Evolutionary conservation across 495 filamentous ascomycete genomes (phyloP), one percentile per base, ranked within the genome.

Genomic region (Lasiosphaeriaceae sp.): DNA sequence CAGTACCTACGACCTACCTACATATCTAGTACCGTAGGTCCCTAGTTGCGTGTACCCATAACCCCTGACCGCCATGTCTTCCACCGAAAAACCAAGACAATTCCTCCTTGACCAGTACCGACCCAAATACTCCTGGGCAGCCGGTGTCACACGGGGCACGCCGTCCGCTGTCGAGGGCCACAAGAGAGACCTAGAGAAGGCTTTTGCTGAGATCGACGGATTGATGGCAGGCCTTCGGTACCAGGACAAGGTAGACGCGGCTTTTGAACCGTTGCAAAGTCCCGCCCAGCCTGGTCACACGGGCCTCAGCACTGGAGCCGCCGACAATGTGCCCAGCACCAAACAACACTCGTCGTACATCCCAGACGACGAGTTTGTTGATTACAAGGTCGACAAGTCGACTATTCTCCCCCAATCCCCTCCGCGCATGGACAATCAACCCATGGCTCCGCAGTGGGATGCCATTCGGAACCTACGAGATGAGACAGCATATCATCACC

Each of bases 371-470:
- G 39, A 43, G 9, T 16, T 43, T 11, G 9, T n/a, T 9, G 21
- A 48, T 5, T 31, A 9, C 26, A 31, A 9, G 26, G 9, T 31
- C 4, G 26, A 31, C 26, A 3, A 3, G 21, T 26, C 12, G 11
- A n/a, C 44, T 19, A 26, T 20, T 12, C 2, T n/a, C 1, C 46
- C 46, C 1, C 19, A 24, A 20, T 20, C 46, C 12, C 5, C 22
- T 12, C 12, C 46, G 12, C 5, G 19, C 19, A 24, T 35, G 23
- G 48, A 35, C 8, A 16, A 51, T 29, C 26, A 37, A 20, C 50
- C 50, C 21, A 41, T 58, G 54, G 44, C 52, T 8, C 50, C 52
- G 11, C 61, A 63, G 56, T 63, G 61, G 61, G 57, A 57, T 20
- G 56, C 61, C 17, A 54, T 63, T 52, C 56, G 50, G 2, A 60